Evolutionary conservation across 75 land plant genomes (phyloP).

Genomic region (Sequoiadendron giganteum): DNA sequence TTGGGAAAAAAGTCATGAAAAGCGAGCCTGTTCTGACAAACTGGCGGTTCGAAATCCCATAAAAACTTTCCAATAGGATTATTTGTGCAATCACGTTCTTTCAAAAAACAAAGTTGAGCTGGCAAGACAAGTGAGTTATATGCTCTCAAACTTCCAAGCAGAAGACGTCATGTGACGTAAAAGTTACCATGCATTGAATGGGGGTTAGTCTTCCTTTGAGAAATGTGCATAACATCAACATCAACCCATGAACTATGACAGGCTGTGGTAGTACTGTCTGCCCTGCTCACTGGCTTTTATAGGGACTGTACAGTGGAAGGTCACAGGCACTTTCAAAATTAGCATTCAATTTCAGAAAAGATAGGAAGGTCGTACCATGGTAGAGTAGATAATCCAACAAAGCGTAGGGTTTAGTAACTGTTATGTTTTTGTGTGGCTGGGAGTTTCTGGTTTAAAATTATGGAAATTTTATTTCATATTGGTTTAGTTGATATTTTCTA

Average conservation of each 20-base stretch:
- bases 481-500: too few species aligned
- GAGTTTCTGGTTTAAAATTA: too few species aligned
- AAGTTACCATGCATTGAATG: not conserved
- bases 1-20: not conserved
- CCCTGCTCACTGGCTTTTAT: not conserved
- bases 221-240: not conserved
- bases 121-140: not conserved
- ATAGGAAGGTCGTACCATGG: too few species aligned
- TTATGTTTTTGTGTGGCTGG: too few species aligned
- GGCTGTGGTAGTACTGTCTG: not conserved
- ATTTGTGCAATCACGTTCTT: not conserved
- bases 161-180: not conserved
- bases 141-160: not conserved
- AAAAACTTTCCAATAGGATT: not conserved
- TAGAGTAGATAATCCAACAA: too few species aligned
- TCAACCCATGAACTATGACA: not conserved
- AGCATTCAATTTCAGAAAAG: not conserved
- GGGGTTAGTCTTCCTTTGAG: not conserved
- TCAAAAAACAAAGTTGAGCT: not conserved
- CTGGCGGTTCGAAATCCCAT: not conserved
- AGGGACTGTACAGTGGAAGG: not conserved
- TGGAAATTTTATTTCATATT: too few species aligned
- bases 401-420: too few species aligned
- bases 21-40: not conserved
- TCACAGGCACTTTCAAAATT: not conserved